A percentile compares a stretch with the other conserved stretches of the same genome.
Evolutionary conservation across 805 yeast species (phyloP).

Genomic region (Suhomyces faveliae): DNA sequence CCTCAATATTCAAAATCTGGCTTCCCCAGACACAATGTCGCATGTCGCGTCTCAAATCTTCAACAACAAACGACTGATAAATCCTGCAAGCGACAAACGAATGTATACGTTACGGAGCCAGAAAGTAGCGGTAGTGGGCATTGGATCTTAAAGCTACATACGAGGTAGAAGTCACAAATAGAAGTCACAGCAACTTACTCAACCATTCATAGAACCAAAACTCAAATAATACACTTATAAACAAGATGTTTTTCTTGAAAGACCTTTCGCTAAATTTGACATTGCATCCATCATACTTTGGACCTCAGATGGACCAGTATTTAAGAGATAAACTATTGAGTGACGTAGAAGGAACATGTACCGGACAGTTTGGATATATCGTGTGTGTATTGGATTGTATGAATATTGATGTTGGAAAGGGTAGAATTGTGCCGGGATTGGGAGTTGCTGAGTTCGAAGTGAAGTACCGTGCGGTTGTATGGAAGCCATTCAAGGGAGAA

Average conservation of each 20-base stretch:
- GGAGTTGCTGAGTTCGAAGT: constrained; percentile 97
- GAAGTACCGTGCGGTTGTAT: constrained; percentile 92
- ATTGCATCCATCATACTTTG: constrained; percentile 95
- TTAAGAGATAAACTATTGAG: constrained; percentile 84
- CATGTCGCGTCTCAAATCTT: constrained; percentile 4
- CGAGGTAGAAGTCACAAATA: background rate
- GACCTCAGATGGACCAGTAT: constrained; percentile 96
- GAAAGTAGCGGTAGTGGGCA: constrained; percentile 1
- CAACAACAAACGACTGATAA: constrained; percentile 2
- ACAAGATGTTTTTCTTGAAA: constrained; percentile 52
- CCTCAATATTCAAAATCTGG: no score
- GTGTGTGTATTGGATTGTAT: constrained; percentile 93
- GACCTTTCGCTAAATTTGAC: constrained; percentile 90
- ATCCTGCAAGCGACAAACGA: background rate
- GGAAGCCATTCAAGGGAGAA: constrained; percentile 98
- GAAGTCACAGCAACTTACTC: no score
- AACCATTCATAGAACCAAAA: background rate
- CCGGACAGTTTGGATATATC: constrained; percentile 97
- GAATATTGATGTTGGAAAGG: constrained; percentile 93
- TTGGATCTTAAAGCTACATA: background rate
- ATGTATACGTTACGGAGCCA: background rate
- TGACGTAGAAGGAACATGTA: constrained; percentile 98
- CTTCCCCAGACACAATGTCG: constrained; percentile 4
- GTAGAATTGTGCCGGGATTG: constrained; percentile 82
- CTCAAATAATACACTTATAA: background rate